Evolutionary conservation across 2,329 filamentous ascomycete species (phyloP).

Genomic region (Fusarium globosum): DNA sequence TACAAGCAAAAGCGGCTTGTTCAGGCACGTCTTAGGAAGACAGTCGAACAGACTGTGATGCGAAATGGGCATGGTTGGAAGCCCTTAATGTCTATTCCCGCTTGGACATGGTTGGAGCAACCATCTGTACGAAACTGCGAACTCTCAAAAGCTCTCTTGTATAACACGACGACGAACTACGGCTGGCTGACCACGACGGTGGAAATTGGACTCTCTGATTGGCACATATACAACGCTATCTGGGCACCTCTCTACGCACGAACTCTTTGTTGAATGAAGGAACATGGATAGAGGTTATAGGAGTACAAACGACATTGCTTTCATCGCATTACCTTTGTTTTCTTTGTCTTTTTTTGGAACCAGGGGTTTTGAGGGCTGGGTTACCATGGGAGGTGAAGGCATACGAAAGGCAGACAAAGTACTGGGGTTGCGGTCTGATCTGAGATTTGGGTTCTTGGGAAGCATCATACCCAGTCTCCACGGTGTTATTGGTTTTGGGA

Average conservation of each 20-base stretch:
- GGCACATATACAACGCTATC: slow-evolving; percentile 32
- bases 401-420: slow-evolving; percentile 8
- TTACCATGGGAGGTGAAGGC: background rate
- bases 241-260: slow-evolving; percentile 36
- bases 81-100: slow-evolving; percentile 35
- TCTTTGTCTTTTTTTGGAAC: slow-evolving; percentile 15
- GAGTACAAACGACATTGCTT: slow-evolving; percentile 40
- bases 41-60: slow-evolving; percentile 7
- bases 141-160: slow-evolving; percentile 36
- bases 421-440: background rate
- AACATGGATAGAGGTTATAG: slow-evolving; percentile 44
- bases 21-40: slow-evolving; percentile 3
- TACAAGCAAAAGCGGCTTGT: slow-evolving; percentile 1
- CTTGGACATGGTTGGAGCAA: slow-evolving; percentile 15
- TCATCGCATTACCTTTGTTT: slow-evolving; percentile 24
- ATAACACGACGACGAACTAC: slow-evolving; percentile 42
- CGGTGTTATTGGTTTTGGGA: slow-evolving; percentile 18
- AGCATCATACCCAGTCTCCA: slow-evolving; percentile 8
- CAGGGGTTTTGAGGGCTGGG: slow-evolving; percentile 8
- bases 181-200: slow-evolving; percentile 37
- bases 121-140: slow-evolving; percentile 4
- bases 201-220: slow-evolving; percentile 29
- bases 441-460: slow-evolving; percentile 1
- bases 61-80: slow-evolving; percentile 8
- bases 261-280: slow-evolving; percentile 41